phyloP scores from a whole-genome alignment of 2,329 filamentous ascomycete genomes.

The Botrytis fragariae region DNA sequence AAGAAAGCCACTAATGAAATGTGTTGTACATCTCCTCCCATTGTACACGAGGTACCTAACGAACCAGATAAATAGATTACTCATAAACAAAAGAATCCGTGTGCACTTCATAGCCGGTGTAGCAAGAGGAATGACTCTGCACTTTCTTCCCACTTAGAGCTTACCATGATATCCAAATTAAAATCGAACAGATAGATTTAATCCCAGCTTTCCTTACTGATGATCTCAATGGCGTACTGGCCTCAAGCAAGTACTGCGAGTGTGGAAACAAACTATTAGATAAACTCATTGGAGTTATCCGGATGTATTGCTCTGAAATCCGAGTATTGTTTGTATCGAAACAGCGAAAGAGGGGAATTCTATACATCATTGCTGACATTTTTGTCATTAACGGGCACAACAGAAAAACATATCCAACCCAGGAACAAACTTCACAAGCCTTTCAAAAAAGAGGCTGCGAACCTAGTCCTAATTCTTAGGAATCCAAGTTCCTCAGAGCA shows the following conservation, averaged over 20 bases:
- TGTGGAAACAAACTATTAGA: neutral
- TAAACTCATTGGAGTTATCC: neutral
- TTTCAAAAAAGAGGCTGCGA: neutral
- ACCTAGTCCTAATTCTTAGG: rapidly evolving
- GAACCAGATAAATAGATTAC: too few relatives aligned
- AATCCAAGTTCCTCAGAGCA: neutral
- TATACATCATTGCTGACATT: too few relatives aligned
- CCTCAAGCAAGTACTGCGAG: neutral
- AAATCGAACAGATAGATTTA: neutral
- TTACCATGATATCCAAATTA: neutral
- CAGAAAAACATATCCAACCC: too few relatives aligned
- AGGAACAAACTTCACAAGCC: neutral
- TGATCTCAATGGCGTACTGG: neutral
- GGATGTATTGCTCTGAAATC: neutral
- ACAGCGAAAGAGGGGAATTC: too few relatives aligned
- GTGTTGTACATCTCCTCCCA: too few relatives aligned
- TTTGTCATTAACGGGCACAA: too few relatives aligned
- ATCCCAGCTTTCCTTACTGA: neutral
- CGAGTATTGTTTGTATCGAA: too few relatives aligned
- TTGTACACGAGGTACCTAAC: too few relatives aligned
- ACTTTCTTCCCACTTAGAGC: neutral
- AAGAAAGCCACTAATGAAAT: too few relatives aligned
- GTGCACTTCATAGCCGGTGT: neutral
- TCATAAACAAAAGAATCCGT: too few relatives aligned
- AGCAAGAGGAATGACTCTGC: neutral